Conservation (phyloP, 345 rosid genomes). For the Lepidium aucheri region DNA sequence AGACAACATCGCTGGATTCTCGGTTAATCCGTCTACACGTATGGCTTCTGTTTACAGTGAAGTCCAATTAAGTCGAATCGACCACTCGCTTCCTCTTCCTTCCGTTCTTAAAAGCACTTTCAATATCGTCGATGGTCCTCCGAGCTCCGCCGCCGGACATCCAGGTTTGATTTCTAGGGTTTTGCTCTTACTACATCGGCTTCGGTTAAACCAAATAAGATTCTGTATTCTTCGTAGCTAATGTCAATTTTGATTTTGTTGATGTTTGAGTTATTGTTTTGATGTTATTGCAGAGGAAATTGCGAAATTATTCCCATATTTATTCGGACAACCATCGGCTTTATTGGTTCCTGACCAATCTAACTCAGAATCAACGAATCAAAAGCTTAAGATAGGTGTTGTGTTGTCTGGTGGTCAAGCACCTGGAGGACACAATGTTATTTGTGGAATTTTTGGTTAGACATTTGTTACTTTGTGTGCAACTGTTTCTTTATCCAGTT, state of each 20-base stretch:
- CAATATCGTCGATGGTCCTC: constrained; percentile 69
- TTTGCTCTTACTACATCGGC: background rate
- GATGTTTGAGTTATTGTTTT: background rate
- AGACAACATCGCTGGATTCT: constrained; percentile 20
- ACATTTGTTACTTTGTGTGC: background rate
- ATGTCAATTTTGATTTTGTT: background rate
- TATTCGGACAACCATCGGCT: constrained; percentile 84
- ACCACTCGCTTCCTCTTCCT: constrained; percentile 74
- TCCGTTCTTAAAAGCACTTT: constrained; percentile 62
- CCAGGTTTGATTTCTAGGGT: constrained; percentile 37
- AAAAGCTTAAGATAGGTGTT: constrained; percentile 75
- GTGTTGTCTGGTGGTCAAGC: constrained; percentile 99
- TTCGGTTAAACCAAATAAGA: background rate
- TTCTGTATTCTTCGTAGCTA: background rate
- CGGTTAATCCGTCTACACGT: constrained; percentile 30
- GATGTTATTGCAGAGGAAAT: constrained; percentile 54
- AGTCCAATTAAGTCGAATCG: constrained; percentile 73
- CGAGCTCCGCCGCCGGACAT: constrained; percentile 85
- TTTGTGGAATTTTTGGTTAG: constrained; percentile 82
- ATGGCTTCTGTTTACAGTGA: constrained; percentile 67
- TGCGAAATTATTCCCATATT: constrained; percentile 66
- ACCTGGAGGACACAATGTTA: constrained; percentile 98
- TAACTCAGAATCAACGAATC: constrained; percentile 16
- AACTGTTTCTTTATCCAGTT: background rate
- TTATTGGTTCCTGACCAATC: constrained; percentile 41